Conservation (phyloP, 1,139 yeast genomes). For the Taphrina flavorubra region DNA sequence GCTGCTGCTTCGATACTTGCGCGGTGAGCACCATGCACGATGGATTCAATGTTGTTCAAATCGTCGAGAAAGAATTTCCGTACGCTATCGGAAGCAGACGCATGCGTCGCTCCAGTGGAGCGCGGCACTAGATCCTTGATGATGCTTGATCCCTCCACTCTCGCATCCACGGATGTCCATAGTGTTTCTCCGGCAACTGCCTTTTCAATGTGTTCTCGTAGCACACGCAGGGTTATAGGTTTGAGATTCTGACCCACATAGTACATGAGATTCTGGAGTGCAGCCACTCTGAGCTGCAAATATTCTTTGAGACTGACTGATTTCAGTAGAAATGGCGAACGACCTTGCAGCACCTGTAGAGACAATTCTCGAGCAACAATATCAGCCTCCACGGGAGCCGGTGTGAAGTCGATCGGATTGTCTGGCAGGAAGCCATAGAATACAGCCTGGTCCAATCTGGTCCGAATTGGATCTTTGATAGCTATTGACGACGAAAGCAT, state of each 20-base stretch:
- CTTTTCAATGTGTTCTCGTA: constrained; percentile 64
- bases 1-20: constrained; percentile 41
- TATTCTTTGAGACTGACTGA: constrained; percentile 57
- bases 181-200: constrained; percentile 61
- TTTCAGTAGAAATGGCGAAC: constrained; percentile 57
- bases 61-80: constrained; percentile 44
- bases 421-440: constrained; percentile 57
- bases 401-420: constrained; percentile 63
- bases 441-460: constrained; percentile 73
- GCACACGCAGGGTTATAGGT: constrained; percentile 46
- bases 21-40: constrained; percentile 43
- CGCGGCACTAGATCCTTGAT: constrained; percentile 40
- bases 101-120: constrained; percentile 32
- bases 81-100: constrained; percentile 35
- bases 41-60: constrained; percentile 43
- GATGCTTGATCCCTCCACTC: constrained; percentile 29
- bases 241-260: constrained; percentile 60
- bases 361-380: constrained; percentile 52
- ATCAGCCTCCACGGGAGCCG: constrained; percentile 36
- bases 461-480: constrained; percentile 45
- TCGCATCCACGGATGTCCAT: constrained; percentile 55
- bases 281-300: constrained; percentile 55
- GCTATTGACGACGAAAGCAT: constrained; percentile 51
- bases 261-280: constrained; percentile 56
- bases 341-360: constrained; percentile 62